These are phyloP conservation scores for Hyaloraphidium curvatum DNA, from an alignment of 192 early-diverging fungal species.

Conservation along the genomic window DNA sequence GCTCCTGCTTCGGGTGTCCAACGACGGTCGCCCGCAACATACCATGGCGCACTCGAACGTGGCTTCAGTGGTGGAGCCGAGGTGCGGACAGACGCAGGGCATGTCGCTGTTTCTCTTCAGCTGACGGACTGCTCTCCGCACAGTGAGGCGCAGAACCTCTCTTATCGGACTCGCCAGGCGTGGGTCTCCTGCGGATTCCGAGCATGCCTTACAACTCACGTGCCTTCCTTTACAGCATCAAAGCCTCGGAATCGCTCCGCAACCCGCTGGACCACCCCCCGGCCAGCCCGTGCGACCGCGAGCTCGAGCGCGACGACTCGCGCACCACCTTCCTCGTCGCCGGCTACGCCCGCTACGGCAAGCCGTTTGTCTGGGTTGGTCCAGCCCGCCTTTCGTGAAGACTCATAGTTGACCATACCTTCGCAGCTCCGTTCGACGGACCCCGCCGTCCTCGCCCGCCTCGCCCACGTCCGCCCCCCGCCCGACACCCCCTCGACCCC, in stretches of 20 bases:
- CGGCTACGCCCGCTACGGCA: conserved; percentile 46
- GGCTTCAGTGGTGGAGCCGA: not conserved
- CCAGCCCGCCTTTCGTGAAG: not conserved
- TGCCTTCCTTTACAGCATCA: not conserved
- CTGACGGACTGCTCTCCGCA: conserved; percentile 9
- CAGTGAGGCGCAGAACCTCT: not conserved
- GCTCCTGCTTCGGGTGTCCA: conserved; percentile 39
- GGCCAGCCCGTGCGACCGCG: conserved; percentile 3
- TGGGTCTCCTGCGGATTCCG: not conserved
- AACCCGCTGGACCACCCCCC: not conserved
- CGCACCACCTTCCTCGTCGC: conserved; percentile 41
- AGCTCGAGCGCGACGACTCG: conserved; percentile 17
- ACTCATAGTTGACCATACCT: not conserved
- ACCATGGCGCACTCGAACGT: conserved; percentile 4
- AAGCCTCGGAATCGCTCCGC: not conserved
- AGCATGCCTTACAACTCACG: not conserved
- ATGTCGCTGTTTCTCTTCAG: conserved; percentile 23
- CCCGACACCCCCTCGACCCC: not conserved
- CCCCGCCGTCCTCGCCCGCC: not conserved
- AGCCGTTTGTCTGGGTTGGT: conserved; percentile 51
- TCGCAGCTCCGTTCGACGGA: not conserved
- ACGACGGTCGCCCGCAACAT: conserved; percentile 14
- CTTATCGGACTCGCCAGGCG: not conserved
- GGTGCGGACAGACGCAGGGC: not conserved
- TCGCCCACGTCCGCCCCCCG: not conserved